These are phyloP conservation scores for Paradendryphiella salina DNA, from an alignment of 2,329 filamentous ascomycete genomes.

Conservation along the genomic window DNA sequence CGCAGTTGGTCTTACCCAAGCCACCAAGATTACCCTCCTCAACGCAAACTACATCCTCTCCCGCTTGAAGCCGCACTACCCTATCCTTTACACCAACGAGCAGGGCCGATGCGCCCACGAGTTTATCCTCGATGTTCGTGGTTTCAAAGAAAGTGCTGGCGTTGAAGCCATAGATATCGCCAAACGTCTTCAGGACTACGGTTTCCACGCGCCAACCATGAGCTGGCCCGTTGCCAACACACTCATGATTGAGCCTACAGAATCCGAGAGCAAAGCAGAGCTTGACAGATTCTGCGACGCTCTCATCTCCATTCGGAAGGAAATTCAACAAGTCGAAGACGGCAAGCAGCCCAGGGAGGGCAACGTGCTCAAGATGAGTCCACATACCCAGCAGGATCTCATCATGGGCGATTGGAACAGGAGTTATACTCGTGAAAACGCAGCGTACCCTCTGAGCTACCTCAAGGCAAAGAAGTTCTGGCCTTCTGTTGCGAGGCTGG, in stretches of 20 bases:
- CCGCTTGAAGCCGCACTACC: conserved; percentile 81
- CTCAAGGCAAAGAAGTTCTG: conserved; percentile 97
- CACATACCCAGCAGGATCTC: conserved; percentile 82
- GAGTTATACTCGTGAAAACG: conserved; percentile 77
- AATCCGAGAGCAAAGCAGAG: conserved; percentile 89
- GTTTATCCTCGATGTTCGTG: conserved; percentile 89
- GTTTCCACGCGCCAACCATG: conserved; percentile 97
- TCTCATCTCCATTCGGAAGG: conserved; percentile 79
- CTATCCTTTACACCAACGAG: conserved; percentile 90
- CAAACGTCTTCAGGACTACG: conserved; percentile 95
- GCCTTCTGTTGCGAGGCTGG: conserved; percentile 82
- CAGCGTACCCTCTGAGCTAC: conserved; percentile 82
- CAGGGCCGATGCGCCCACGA: conserved; percentile 91
- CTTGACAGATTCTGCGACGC: conserved; percentile 92
- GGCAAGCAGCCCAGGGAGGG: conserved; percentile 72
- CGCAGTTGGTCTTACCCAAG: conserved; percentile 76
- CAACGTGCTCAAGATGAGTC: conserved; percentile 87
- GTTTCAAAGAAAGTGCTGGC: conserved; percentile 79
- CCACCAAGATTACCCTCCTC: conserved; percentile 88
- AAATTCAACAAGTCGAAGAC: conserved; percentile 82
- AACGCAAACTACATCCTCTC: conserved; percentile 97
- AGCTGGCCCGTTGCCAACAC: conserved; percentile 94
- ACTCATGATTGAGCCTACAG: conserved; percentile 96
- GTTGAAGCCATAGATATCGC: conserved; percentile 93
- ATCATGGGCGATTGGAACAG: conserved; percentile 77